Base-by-base conservation (phyloP, 768 basidiomycete species). In the Mycena pura region DNA sequence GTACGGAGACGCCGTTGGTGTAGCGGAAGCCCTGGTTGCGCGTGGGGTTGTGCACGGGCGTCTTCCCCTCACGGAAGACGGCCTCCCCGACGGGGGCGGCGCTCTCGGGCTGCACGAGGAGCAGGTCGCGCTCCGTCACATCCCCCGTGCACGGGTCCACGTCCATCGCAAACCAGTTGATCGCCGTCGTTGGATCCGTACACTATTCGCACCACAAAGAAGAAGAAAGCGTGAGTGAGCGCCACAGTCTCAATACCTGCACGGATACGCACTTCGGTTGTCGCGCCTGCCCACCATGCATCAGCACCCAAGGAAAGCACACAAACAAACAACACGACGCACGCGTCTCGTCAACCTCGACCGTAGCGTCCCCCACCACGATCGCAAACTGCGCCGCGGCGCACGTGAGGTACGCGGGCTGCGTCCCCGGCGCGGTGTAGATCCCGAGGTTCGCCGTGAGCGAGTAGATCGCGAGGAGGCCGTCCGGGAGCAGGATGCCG, bases 111-210 rank as follows among this genome's bases (percentile, higher is more conserved):
- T 50, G 52, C 10, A 50, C 36, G 22, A 50, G 28, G 14, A 58
- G 52, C 48, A 60, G 65, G 5, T 29, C 24, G 8, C 63, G 57
- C 32, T 69, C 68, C 5, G 64, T 40, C n/a, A 54, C 44, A 27
- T 48, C 57, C 11, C 69, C 67, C 6, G 65, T 70, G 41, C 69
- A 68, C 5, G 67, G 67, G 41, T 69, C 62, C 14, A 68, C 64
- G 38, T 69, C 64, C n/a, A 69, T 66, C 21, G 64, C 58, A 36
- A 62, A 68, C 32, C 68, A 62, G 14, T 63, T 21, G 27, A 69
- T 50, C 1, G 67, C 60, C 1, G 39, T 40, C 8, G 55, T n/a
- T 11, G 45, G 1, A 57, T 48, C 45, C 32, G 55, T 46, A 22
- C 14, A 17, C 40, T 6, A 28, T 31, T 32, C 5, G 8, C n/a